Conservation (phyloP, 495 filamentous ascomycete genomes). For the Aspergillus campestris region DNA sequence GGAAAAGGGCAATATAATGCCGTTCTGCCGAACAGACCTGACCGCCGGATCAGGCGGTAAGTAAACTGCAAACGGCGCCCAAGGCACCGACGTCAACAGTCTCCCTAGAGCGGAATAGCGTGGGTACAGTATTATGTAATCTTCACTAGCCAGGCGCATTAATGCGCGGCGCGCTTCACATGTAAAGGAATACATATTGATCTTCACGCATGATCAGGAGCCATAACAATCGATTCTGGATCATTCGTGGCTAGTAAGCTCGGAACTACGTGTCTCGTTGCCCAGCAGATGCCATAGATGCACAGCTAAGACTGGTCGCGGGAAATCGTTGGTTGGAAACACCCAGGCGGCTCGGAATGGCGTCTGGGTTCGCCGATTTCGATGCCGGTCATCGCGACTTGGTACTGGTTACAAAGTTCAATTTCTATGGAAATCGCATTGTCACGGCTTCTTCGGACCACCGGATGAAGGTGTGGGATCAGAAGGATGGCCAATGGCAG, state of each 20-base stretch:
- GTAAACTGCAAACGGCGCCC: not conserved
- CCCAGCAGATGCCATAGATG: not conserved
- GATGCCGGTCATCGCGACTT: conserved; percentile 55
- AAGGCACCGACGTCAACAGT: too few relatives aligned
- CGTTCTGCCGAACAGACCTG: not conserved
- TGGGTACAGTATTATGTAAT: too few relatives aligned
- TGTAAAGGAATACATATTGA: too few relatives aligned
- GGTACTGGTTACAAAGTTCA: conserved; percentile 45
- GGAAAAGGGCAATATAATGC: too few relatives aligned
- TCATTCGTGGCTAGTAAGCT: too few relatives aligned
- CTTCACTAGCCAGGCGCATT: too few relatives aligned
- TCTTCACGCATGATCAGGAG: too few relatives aligned
- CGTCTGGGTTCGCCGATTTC: conserved; percentile 53
- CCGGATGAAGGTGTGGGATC: conserved; percentile 85
- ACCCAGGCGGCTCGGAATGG: conserved; percentile 23
- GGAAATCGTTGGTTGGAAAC: conserved; percentile 14
- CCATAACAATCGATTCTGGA: too few relatives aligned
- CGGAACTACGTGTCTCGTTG: too few relatives aligned
- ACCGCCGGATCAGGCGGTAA: not conserved
- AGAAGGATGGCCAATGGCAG: conserved; percentile 68
- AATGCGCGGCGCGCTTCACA: too few relatives aligned
- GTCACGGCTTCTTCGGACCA: conserved; percentile 89
- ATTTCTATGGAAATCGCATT: conserved; percentile 82
- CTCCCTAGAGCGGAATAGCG: too few relatives aligned
- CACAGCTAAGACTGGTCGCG: conserved; percentile 1